phyloP scores from a whole-genome alignment of 257 asterid genomes.

The Penstemon barbatus region DNA sequence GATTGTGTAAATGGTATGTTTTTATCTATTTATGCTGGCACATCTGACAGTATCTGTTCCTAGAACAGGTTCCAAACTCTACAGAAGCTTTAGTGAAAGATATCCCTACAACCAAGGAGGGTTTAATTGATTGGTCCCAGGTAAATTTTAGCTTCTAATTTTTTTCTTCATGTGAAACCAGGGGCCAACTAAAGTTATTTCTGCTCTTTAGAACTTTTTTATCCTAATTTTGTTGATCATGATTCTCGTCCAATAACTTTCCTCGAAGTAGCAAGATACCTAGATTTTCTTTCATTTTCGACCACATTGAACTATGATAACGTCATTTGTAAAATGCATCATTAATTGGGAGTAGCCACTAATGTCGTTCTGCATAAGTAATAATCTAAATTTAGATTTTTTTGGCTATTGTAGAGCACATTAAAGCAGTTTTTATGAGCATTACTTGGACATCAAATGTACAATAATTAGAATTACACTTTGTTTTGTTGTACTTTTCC shows the following conservation, averaged over 20 bases:
- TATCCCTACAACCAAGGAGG: constrained; percentile 76
- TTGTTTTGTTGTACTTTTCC: neutral
- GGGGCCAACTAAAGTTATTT: constrained; percentile 14
- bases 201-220: neutral
- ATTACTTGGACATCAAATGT: neutral
- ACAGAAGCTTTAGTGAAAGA: constrained; percentile 60
- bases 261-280: neutral
- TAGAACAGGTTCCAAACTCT: constrained; percentile 75
- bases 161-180: constrained; percentile 5
- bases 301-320: neutral
- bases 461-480: neutral
- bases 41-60: constrained; percentile 23
- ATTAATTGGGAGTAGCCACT: neutral
- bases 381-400: neutral
- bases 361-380: neutral
- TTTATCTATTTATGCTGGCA: constrained; percentile 19
- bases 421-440: neutral
- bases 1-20: constrained; percentile 18
- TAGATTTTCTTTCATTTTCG: no score
- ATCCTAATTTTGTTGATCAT: no score
- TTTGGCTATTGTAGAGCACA: neutral
- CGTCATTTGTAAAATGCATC: neutral
- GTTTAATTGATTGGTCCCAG: constrained; percentile 93
- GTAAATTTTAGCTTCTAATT: constrained; percentile 38
- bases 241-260: neutral